Conservation (phyloP, 148 eudicot genomes). For the Fagopyrum homotropicum region DNA sequence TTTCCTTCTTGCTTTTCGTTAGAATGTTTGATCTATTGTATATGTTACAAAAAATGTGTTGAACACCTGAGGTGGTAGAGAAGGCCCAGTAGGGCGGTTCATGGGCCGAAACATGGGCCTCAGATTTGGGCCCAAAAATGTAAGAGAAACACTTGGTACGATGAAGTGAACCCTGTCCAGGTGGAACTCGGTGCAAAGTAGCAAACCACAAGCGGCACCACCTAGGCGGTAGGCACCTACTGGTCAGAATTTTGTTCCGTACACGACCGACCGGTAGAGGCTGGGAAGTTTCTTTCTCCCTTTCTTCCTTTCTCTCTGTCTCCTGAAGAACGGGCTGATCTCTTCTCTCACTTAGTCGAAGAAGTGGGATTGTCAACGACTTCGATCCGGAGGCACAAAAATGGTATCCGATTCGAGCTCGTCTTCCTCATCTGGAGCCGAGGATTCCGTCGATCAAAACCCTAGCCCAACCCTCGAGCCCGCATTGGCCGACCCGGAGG, state of each 20-base stretch:
- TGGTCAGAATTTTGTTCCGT: conserved; percentile 19
- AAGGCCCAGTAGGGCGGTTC: neutral
- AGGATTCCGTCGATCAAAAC: conserved; percentile 35
- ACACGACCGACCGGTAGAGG: conserved; percentile 22
- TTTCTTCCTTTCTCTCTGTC: conserved; percentile 14
- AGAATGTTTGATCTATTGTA: no score
- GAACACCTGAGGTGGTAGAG: no score
- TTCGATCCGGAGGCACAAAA: conserved; percentile 13
- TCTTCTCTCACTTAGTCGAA: neutral
- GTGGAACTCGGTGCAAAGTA: neutral
- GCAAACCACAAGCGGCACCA: neutral
- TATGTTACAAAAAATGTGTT: no score
- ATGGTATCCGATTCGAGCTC: conserved; percentile 45
- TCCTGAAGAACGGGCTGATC: conserved; percentile 8
- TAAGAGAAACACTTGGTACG: neutral
- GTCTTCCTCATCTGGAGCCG: conserved; percentile 18
- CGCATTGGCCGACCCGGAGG: conserved; percentile 23
- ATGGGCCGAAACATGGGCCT: neutral
- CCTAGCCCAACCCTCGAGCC: conserved; percentile 31
- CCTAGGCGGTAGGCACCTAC: conserved; percentile 4
- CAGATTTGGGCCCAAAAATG: neutral
- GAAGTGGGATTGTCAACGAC: conserved; percentile 2
- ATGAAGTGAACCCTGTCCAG: neutral
- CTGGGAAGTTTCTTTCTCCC: neutral
- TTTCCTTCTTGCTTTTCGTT: no score